Conservation (phyloP, 2,329 filamentous ascomycete species). For the Teratosphaeria nubilosa region DNA sequence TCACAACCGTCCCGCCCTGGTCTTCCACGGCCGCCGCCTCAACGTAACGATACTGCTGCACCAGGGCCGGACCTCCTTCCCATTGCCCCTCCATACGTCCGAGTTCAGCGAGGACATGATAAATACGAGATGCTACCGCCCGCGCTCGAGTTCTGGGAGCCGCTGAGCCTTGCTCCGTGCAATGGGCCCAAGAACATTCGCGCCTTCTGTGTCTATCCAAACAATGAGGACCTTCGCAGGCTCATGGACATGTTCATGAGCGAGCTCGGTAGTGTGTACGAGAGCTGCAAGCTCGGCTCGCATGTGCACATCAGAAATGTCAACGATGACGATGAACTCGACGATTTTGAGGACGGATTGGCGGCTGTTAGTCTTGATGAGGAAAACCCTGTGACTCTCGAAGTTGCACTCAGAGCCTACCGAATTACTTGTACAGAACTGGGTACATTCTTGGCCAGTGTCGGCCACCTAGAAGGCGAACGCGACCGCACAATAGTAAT, state of each 20-base stretch:
- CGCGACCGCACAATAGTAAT: constrained; percentile 50
- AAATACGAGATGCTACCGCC: constrained; percentile 65
- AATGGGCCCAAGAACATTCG: constrained; percentile 62
- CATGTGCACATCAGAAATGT: constrained; percentile 39
- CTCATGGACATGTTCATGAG: constrained; percentile 55
- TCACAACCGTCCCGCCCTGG: constrained; percentile 10
- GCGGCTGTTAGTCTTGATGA: constrained; percentile 26
- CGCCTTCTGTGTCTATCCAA: constrained; percentile 61
- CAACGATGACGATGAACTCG: constrained; percentile 21
- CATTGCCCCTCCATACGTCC: constrained; percentile 59
- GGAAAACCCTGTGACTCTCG: constrained; percentile 8
- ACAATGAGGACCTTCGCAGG: constrained; percentile 51
- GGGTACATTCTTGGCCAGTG: constrained; percentile 17
- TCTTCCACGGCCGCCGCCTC: constrained; percentile 23
- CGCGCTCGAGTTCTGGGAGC: constrained; percentile 72
- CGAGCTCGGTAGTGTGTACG: constrained; percentile 60
- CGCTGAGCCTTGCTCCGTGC: constrained; percentile 61
- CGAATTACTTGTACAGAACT: constrained; percentile 14
- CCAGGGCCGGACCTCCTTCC: constrained; percentile 41
- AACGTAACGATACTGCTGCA: constrained; percentile 15
- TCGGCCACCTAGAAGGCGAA: constrained; percentile 29
- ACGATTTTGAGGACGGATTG: constrained; percentile 23
- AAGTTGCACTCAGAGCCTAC: constrained; percentile 14
- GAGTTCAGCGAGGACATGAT: constrained; percentile 59
- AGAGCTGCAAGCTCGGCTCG: constrained; percentile 58